Conservation (phyloP, 1,284 basidiomycete genomes). For the Malassezia globosa region DNA sequence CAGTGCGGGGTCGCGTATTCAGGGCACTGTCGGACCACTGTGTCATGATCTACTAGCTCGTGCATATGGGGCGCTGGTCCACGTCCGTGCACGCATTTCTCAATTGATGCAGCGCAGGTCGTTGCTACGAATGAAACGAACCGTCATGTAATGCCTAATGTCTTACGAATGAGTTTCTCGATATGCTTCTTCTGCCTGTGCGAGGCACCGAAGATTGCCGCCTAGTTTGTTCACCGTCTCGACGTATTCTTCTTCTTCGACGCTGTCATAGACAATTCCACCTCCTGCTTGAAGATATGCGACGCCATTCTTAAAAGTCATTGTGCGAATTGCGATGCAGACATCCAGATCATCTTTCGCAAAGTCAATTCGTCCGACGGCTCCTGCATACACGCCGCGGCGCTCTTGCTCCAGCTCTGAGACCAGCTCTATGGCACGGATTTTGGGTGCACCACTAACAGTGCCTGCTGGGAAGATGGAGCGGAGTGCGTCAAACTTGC, state of each 20-base stretch:
- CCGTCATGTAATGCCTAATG: no score
- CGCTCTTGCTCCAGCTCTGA: slow-evolving; percentile 76
- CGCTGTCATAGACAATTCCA: slow-evolving; percentile 92
- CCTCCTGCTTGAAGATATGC: slow-evolving; percentile 86
- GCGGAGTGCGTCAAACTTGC: slow-evolving; percentile 90
- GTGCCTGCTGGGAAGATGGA: slow-evolving; percentile 99
- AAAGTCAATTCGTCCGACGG: slow-evolving; percentile 93
- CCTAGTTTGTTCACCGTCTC: slow-evolving; percentile 93
- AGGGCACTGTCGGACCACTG: background rate
- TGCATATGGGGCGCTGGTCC: background rate
- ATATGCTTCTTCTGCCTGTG: slow-evolving; percentile 76
- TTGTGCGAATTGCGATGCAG: slow-evolving; percentile 96
- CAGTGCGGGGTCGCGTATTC: background rate
- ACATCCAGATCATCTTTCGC: slow-evolving; percentile 91
- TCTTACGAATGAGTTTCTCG: no score
- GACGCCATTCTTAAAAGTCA: slow-evolving; percentile 86
- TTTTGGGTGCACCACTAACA: slow-evolving; percentile 97
- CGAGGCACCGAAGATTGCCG: slow-evolving; percentile 73
- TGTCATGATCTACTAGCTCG: background rate
- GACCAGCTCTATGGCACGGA: slow-evolving; percentile 92
- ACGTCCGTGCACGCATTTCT: background rate
- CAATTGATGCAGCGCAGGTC: background rate
- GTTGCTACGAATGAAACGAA: no score
- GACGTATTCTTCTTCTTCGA: slow-evolving; percentile 90
- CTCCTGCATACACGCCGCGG: slow-evolving; percentile 90